Evolutionary conservation across 2,329 filamentous ascomycete genomes (phyloP).

Genomic region (Teratosphaeria viscida): DNA sequence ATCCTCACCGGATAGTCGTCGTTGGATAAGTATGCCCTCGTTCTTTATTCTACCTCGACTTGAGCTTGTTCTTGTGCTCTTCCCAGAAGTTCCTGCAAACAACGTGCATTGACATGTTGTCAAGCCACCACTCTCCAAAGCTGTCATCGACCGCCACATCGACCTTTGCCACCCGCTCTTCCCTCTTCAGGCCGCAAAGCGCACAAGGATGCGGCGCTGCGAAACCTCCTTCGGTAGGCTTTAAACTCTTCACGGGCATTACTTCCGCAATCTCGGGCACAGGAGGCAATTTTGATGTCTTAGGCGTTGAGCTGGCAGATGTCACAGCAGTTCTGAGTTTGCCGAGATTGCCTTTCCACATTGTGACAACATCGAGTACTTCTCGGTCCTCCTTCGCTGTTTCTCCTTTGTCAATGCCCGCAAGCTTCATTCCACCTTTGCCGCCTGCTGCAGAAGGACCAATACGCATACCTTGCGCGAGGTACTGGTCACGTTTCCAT

Average conservation of each 20-base stretch:
- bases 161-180: slow-evolving; percentile 68
- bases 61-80: slow-evolving; percentile 58
- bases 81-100: slow-evolving; percentile 78
- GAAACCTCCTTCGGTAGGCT: slow-evolving; percentile 52
- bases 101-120: slow-evolving; percentile 44
- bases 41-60: slow-evolving; percentile 46
- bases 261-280: slow-evolving; percentile 63
- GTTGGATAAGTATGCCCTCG: not conserved
- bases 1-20: not conserved
- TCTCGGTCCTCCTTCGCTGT: slow-evolving; percentile 76
- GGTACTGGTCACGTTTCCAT: slow-evolving; percentile 80
- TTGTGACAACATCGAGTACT: slow-evolving; percentile 61
- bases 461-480: slow-evolving; percentile 83
- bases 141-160: slow-evolving; percentile 74
- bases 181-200: slow-evolving; percentile 77
- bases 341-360: slow-evolving; percentile 68
- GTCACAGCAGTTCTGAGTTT: slow-evolving; percentile 63
- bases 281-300: slow-evolving; percentile 14
- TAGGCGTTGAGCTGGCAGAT: slow-evolving; percentile 26
- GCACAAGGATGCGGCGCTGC: slow-evolving; percentile 67
- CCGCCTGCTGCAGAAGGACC: slow-evolving; percentile 62
- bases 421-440: slow-evolving; percentile 77
- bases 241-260: slow-evolving; percentile 57
- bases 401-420: slow-evolving; percentile 74
- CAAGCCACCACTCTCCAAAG: slow-evolving; percentile 94